A percentile compares a stretch with the other conserved stretches of the same genome.
Evolutionary conservation across 441 rosid species (phyloP).

Genomic region (Caryocar brasiliense): DNA sequence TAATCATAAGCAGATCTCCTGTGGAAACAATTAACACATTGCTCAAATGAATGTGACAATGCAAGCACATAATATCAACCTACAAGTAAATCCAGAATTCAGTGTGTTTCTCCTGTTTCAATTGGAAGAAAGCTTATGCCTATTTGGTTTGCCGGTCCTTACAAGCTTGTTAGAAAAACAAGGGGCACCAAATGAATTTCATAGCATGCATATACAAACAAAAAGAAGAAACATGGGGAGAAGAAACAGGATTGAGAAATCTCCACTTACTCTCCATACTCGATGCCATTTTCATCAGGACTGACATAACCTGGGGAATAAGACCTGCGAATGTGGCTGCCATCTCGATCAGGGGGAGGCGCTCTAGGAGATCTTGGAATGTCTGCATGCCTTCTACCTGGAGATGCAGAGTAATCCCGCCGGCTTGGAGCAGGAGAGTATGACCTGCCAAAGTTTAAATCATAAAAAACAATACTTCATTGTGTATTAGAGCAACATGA

Average conservation of each 20-base stretch:
- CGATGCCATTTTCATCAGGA: constrained; percentile 34
- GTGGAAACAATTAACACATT: neutral
- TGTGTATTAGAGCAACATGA: neutral
- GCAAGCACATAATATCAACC: neutral
- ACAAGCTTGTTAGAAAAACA: no score
- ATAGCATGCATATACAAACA: no score
- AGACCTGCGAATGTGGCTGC: constrained; percentile 39
- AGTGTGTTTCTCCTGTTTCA: no score
- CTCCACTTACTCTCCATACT: constrained; percentile 44
- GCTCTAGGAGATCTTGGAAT: constrained; percentile 62
- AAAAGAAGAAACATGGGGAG: neutral
- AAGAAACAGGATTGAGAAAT: neutral
- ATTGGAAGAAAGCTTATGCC: no score
- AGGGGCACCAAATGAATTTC: no score
- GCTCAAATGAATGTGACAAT: neutral
- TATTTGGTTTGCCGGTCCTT: no score
- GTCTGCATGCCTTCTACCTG: constrained; percentile 53
- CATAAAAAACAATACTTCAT: neutral
- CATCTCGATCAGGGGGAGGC: constrained; percentile 55
- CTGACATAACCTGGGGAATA: constrained; percentile 56
- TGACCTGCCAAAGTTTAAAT: constrained; percentile 40
- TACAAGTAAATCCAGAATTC: no score
- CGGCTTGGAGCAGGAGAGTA: constrained; percentile 69
- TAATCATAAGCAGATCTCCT: constrained; percentile 46
- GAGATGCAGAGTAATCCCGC: constrained; percentile 61